phyloP scores from a whole-genome alignment of 495 filamentous ascomycete species.

The Penicillium odoratum region DNA sequence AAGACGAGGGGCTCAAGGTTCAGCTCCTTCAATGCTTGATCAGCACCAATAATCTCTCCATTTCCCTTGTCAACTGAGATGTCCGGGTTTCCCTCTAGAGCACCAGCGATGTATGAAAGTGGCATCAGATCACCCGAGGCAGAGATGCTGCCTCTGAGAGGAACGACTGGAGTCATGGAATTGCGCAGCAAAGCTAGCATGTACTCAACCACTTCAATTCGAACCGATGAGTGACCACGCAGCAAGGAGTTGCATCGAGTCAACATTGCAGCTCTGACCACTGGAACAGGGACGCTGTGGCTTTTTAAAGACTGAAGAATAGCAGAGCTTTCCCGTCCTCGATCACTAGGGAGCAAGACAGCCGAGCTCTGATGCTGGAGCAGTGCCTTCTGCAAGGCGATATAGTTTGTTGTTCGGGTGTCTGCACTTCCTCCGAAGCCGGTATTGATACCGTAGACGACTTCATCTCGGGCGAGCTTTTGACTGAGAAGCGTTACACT shows the following conservation, averaged over 20 bases:
- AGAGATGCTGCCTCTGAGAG: constrained; percentile 55
- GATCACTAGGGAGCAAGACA: not conserved
- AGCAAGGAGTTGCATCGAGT: not conserved
- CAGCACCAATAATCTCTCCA: not conserved
- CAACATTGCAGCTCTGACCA: not conserved
- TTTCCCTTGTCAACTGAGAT: not conserved
- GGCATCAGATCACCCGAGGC: constrained; percentile 66
- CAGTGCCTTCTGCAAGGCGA: constrained; percentile 40
- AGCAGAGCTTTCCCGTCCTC: not conserved
- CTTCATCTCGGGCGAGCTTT: not conserved
- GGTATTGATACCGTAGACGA: constrained; percentile 56
- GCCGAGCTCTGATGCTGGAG: not conserved
- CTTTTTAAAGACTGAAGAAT: not conserved
- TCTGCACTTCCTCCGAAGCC: constrained; percentile 69
- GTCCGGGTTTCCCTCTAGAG: constrained; percentile 14
- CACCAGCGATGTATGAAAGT: constrained; percentile 12
- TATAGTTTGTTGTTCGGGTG: constrained; percentile 38
- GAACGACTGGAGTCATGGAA: not conserved
- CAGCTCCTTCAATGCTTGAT: not conserved
- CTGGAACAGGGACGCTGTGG: not conserved
- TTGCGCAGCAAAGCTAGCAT: not conserved
- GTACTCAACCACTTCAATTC: not conserved
- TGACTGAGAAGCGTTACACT: not conserved
- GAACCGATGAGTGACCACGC: not conserved
- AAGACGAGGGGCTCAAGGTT: not conserved